phyloP scores from a whole-genome alignment of 331 rosid species.

The Rosa hybrid region DNA sequence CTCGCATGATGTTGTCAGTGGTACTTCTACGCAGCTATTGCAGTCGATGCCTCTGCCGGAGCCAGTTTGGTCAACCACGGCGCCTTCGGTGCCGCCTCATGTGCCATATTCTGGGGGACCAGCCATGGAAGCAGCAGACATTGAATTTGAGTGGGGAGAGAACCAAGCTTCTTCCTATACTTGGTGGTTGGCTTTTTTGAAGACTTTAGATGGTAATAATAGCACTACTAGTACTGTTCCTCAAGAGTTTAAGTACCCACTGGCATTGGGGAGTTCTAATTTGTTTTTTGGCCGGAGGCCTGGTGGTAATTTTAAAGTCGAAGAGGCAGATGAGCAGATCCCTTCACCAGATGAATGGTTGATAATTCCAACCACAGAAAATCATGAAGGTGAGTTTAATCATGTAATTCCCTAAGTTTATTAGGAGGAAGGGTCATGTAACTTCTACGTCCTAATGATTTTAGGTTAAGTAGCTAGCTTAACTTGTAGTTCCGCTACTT shows the following conservation, averaged over 20 bases:
- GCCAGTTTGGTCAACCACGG: slow-evolving; percentile 55
- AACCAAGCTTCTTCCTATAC: slow-evolving; percentile 38
- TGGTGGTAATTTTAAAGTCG: slow-evolving; percentile 13
- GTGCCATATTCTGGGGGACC: neutral
- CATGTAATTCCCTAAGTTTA: slow-evolving; percentile 6
- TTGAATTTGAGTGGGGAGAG: slow-evolving; percentile 42
- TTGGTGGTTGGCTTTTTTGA: slow-evolving; percentile 56
- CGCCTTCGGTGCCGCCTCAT: slow-evolving; percentile 35
- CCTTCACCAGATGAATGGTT: slow-evolving; percentile 55
- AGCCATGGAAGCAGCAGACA: slow-evolving; percentile 22
- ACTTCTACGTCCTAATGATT: neutral
- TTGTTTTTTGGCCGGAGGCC: slow-evolving; percentile 6
- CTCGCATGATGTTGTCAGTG: slow-evolving; percentile 14
- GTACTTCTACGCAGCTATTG: slow-evolving; percentile 25
- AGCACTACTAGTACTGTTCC: neutral
- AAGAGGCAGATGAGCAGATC: slow-evolving; percentile 26
- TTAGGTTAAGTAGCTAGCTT: neutral
- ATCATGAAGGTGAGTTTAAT: slow-evolving; percentile 24
- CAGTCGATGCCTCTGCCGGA: slow-evolving; percentile 55
- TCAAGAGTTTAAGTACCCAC: slow-evolving; percentile 25
- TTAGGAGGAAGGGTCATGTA: neutral
- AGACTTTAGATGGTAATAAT: slow-evolving; percentile 38
- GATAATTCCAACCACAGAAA: slow-evolving; percentile 41
- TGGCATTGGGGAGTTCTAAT: slow-evolving; percentile 23
- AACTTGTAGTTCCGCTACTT: neutral